Evolutionary conservation across 148 eudicot species (phyloP).

Genomic region (Rhododendron kiyosumense): DNA sequence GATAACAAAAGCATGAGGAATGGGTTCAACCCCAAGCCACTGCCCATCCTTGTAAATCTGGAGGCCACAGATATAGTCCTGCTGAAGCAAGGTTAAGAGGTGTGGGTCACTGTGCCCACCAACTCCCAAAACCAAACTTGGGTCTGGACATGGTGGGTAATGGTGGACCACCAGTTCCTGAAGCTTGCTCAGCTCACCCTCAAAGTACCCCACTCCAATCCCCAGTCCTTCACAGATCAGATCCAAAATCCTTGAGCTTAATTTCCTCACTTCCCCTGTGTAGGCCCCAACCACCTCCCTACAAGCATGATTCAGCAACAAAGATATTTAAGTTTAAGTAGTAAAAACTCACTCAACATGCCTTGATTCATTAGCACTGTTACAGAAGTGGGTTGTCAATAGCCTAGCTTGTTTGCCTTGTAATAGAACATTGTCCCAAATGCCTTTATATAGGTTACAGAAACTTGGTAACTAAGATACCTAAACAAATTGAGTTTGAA

Average conservation of each 20-base stretch:
- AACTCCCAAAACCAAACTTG: slow-evolving; percentile 5
- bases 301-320: neutral
- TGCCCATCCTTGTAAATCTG: slow-evolving; percentile 18
- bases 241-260: slow-evolving; percentile 6
- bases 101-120: neutral
- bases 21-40: neutral
- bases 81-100: slow-evolving; percentile 16
- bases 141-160: neutral
- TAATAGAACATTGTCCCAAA: slow-evolving; percentile 3
- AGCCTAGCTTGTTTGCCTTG: slow-evolving; percentile 20
- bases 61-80: slow-evolving; percentile 19
- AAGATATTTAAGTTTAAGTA: neutral
- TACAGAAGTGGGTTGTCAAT: neutral
- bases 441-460: neutral
- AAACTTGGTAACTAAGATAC: too few relatives aligned
- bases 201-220: neutral
- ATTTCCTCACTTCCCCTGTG: slow-evolving; percentile 4
- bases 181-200: neutral
- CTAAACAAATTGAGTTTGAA: neutral
- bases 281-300: slow-evolving; percentile 13
- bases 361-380: neutral
- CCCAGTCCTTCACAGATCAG: slow-evolving; percentile 19
- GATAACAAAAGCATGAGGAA: slow-evolving; percentile 30
- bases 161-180: neutral
- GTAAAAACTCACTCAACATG: neutral